Evolutionary conservation across 495 filamentous ascomycete genomes (phyloP), one percentile per base, ranked within the genome.

Genomic region (Aspergillus avenaceus): DNA sequence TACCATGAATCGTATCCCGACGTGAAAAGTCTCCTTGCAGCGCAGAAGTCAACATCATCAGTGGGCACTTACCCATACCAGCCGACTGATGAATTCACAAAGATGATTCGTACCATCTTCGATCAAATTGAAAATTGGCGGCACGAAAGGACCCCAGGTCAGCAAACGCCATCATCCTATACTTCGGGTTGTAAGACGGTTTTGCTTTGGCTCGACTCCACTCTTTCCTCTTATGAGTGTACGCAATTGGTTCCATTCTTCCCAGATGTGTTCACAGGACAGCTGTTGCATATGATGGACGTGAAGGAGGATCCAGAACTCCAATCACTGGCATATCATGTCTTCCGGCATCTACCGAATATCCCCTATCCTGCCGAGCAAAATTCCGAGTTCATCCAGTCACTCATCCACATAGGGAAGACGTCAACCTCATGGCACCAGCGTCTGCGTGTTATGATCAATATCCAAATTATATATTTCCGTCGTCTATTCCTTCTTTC

Each of bases 401-500:
- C 86, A 2, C 82, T 97, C 29, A 91, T 97, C 54, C 82, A 85
- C 49, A 92, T 99, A 49, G 93, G 95, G 31, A 87, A 84, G 57
- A 86, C 82, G 9, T 86, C 92, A 0, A 71, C 85, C 3, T 87
- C 85, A n/a, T 99, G 93, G 93, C 93, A 99, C 63, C 95, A 97
- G 66, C 88, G 93, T 19, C 78, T 99, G 29, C 84, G 93, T n/a
- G 88, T 95, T 22, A 83, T 97, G 56, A 95, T 99, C 71, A 97
- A 97, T 70, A 97, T 99, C 77, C 93, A 99, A 66, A 92, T 97
- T 60, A 85, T 99, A 62, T 99, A 96, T 74, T 99, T 97, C 83
- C 88, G 93, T 34, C 87, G 90, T 24, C 77, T 99, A 21, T 99
- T 99, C 78, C 74, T 97, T n/a, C 87, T 95, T 55, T 82, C 84